Percentiles rank a stretch among this genome's conserved stretches.
Evolutionary conservation across 2,329 filamentous ascomycete species (phyloP).

Genomic region (Chalara sp.): DNA sequence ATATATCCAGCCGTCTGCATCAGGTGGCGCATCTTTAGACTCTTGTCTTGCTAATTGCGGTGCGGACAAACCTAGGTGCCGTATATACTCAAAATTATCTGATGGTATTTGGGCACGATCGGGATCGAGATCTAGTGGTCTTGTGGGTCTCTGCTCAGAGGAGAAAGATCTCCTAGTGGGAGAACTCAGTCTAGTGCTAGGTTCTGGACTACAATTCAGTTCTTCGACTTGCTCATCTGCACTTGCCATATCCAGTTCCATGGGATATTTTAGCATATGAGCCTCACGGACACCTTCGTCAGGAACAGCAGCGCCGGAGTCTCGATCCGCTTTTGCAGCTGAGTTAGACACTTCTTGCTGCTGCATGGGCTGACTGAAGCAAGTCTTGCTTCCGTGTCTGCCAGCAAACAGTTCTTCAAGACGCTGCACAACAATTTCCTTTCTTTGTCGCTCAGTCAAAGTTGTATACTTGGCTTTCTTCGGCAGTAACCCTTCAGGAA

Average conservation of each 20-base stretch:
- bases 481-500: slow-evolving; percentile 62
- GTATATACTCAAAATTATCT: slow-evolving; percentile 76
- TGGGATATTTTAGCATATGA: slow-evolving; percentile 26
- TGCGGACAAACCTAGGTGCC: slow-evolving; percentile 62
- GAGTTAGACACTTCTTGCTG: slow-evolving; percentile 46
- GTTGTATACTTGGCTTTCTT: slow-evolving; percentile 36
- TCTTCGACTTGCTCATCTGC: slow-evolving; percentile 14
- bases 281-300: slow-evolving; percentile 34
- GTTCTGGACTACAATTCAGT: slow-evolving; percentile 13
- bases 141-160: slow-evolving; percentile 69
- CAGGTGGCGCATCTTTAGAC: slow-evolving; percentile 47
- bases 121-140: slow-evolving; percentile 70
- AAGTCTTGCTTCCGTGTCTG: slow-evolving; percentile 36
- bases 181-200: slow-evolving; percentile 6
- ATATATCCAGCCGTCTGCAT: slow-evolving; percentile 73
- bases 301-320: slow-evolving; percentile 13
- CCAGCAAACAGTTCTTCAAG: slow-evolving; percentile 80
- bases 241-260: slow-evolving; percentile 13
- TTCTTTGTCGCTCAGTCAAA: slow-evolving; percentile 68
- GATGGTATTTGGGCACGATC: slow-evolving; percentile 67
- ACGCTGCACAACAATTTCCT: slow-evolving; percentile 68
- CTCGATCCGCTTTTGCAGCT: slow-evolving; percentile 35
- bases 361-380: slow-evolving; percentile 20
- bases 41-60: slow-evolving; percentile 44
- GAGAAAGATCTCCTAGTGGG: slow-evolving; percentile 22